A percentile compares a stretch with the other conserved stretches of the same genome.
Conservation (phyloP, 139 green algal genomes). For the Spirogloea muscicola region DNA sequence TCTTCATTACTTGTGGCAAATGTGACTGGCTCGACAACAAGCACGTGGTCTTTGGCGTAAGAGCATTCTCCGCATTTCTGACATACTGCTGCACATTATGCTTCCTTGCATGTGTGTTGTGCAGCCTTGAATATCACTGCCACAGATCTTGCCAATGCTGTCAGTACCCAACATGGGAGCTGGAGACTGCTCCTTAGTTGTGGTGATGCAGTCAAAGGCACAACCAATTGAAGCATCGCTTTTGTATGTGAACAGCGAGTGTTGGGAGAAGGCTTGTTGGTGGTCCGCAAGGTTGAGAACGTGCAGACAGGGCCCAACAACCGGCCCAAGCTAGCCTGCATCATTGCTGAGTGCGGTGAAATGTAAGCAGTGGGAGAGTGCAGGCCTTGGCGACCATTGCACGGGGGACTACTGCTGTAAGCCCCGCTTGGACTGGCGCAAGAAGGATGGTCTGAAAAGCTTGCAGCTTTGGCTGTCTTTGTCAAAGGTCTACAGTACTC, state of each 20-base stretch:
- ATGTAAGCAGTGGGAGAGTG: no score
- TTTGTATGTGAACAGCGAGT: conserved; percentile 65
- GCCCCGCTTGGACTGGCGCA: no score
- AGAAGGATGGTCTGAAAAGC: no score
- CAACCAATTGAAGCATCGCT: no score
- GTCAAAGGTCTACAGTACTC: no score
- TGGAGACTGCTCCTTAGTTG: no score
- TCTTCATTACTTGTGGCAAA: conserved; percentile 94
- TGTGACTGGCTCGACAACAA: conserved; percentile 94
- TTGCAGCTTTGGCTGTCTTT: no score
- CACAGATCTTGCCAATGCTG: neutral
- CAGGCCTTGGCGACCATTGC: no score
- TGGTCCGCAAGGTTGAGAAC: conserved; percentile 92
- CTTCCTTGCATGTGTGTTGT: no score
- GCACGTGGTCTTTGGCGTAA: conserved; percentile 84
- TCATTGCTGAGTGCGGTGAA: conserved; percentile 86
- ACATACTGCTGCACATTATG: no score
- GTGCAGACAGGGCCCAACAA: conserved; percentile 79
- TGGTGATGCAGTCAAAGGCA: no score
- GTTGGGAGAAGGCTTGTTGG: conserved; percentile 78
- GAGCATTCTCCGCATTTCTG: neutral
- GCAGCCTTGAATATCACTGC: neutral
- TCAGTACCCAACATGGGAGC: neutral
- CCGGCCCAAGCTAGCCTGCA: conserved; percentile 72
- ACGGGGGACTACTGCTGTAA: no score